Evolutionary conservation across 2,329 filamentous ascomycete genomes (phyloP).

Genomic region (Alternaria sp.): DNA sequence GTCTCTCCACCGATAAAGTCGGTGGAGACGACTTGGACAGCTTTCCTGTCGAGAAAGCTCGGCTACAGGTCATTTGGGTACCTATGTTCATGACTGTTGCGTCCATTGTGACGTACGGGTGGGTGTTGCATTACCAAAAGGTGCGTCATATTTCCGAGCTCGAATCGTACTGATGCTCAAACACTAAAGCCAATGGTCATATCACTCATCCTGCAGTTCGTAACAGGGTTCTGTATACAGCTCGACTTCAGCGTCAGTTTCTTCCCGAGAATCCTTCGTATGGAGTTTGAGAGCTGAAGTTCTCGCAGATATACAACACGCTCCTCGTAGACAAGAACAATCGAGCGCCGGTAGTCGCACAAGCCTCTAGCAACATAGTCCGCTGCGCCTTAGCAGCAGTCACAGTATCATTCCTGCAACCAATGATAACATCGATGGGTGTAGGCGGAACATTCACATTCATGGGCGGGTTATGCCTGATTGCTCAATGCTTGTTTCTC

Average conservation of each 20-base stretch:
- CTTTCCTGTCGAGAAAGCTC: background rate
- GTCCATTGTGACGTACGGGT: background rate
- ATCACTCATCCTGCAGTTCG: background rate
- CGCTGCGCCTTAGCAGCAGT: background rate
- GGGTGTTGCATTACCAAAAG: background rate
- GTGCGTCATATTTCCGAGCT: background rate
- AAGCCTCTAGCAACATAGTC: background rate
- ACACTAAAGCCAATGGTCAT: background rate
- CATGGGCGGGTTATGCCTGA: background rate
- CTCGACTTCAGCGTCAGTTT: background rate
- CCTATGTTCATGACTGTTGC: background rate
- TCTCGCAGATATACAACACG: background rate
- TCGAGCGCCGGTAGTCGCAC: background rate
- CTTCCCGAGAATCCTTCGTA: background rate
- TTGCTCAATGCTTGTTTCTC: background rate
- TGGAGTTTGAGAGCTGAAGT: background rate
- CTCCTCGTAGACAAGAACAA: background rate
- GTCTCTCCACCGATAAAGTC: background rate
- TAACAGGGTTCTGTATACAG: background rate
- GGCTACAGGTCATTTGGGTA: background rate
- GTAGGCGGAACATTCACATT: background rate
- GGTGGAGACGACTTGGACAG: background rate
- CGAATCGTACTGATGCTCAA: background rate
- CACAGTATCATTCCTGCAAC: background rate
- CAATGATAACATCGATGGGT: background rate